Evolutionary conservation across 495 filamentous ascomycete species (phyloP).

Genomic region (Penicillium egyptiacum): DNA sequence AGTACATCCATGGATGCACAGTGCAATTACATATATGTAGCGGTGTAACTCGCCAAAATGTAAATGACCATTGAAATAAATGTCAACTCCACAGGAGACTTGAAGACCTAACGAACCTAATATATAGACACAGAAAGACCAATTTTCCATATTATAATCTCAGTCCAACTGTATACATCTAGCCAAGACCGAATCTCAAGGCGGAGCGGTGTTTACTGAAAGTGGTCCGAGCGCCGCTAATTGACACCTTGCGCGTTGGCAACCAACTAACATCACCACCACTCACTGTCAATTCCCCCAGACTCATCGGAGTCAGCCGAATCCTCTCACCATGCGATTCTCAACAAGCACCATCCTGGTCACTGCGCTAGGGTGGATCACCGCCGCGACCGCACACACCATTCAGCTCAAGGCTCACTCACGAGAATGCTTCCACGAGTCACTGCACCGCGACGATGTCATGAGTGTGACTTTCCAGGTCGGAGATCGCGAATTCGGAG

Average conservation of each 20-base stretch:
- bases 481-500: constrained; percentile 92
- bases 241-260: constrained; percentile 45
- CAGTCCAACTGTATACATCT: not conserved
- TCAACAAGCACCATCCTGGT: constrained; percentile 54
- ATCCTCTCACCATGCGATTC: constrained; percentile 51
- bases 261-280: constrained; percentile 16
- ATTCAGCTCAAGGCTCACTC: constrained; percentile 90
- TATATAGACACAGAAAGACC: not conserved
- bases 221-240: constrained; percentile 46
- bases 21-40: not conserved
- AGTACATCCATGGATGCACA: too few species aligned
- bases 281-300: constrained; percentile 13
- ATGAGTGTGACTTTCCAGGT: constrained; percentile 99
- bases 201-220: constrained; percentile 22
- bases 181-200: constrained; percentile 1
- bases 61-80: not conserved
- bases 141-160: not conserved
- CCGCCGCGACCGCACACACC: constrained; percentile 75
- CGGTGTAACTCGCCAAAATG: not conserved
- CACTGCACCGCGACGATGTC: constrained; percentile 86
- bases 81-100: not conserved
- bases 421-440: constrained; percentile 96
- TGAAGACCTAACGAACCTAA: not conserved
- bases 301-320: constrained; percentile 7
- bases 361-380: constrained; percentile 63